Conservation (phyloP, 2,329 filamentous ascomycete genomes). For the Nakataea oryzae region DNA sequence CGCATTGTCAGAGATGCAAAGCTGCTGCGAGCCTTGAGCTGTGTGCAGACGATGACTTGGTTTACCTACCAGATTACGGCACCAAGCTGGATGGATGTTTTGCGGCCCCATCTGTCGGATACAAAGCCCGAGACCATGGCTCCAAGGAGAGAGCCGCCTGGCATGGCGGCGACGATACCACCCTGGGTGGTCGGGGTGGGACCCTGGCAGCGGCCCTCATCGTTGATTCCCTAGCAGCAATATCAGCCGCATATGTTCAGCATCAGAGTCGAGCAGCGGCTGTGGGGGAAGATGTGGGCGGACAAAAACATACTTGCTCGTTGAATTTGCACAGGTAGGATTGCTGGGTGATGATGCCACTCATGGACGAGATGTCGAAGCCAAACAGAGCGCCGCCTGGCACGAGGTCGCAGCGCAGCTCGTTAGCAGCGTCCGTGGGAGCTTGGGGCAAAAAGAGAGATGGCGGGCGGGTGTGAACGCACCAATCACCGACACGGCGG, state of each 20-base stretch:
- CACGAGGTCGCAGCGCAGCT: no score
- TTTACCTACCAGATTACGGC: slow-evolving; percentile 30
- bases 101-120: slow-evolving; percentile 40
- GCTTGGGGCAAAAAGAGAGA: background rate
- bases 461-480: slow-evolving; percentile 7
- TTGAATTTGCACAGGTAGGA: slow-evolving; percentile 33
- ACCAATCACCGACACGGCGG: slow-evolving; percentile 31
- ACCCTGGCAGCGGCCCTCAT: slow-evolving; percentile 33
- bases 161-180: slow-evolving; percentile 61
- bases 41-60: background rate
- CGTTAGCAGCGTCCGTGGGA: background rate
- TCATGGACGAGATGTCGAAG: slow-evolving; percentile 35
- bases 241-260: background rate
- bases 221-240: slow-evolving; percentile 16
- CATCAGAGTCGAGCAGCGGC: background rate
- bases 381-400: slow-evolving; percentile 29
- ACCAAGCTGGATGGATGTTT: slow-evolving; percentile 39
- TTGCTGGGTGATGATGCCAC: slow-evolving; percentile 29
- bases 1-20: background rate
- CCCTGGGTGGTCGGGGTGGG: slow-evolving; percentile 41
- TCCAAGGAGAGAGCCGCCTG: slow-evolving; percentile 58
- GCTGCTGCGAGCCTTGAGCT: slow-evolving; percentile 18
- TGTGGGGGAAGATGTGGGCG: background rate
- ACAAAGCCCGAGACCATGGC: slow-evolving; percentile 48
- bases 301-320: slow-evolving; percentile 12